Evolutionary conservation across 768 basidiomycete genomes (phyloP), one percentile per base, ranked within the genome.

Genomic region (Mycena capillaripes): DNA sequence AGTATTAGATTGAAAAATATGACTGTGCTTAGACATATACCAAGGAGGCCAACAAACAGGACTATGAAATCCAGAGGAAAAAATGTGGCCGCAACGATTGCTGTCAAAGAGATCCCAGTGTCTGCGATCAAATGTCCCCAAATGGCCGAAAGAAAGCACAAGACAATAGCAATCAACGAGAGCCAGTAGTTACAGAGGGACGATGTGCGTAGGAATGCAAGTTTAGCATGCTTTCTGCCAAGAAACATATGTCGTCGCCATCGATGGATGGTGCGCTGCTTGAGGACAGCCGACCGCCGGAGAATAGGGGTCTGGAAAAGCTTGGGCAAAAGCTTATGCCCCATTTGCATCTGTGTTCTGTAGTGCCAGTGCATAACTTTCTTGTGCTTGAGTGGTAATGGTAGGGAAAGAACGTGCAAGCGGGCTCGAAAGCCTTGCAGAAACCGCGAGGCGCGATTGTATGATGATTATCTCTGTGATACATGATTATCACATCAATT

Each of bases 211-310:
- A 65, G 38, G n/a, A 65, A 65, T 27, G 50, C 63, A 30, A 52
- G 36, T 52, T 50, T 63, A 8, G 46, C 62, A 17, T 65, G 38
- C 21, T 52, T 65, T 55, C 38, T 53, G 25, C 63, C 63, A 1
- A 65, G 63, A 21, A 53, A 55, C 32, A 53, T 65, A 23, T 65
- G 62, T 4, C 17, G 38, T 32, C 63, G 25, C 63, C 63, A 52
- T 55, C 38, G 34, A 50, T 62, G 30, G 19, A 65, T 25, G 1
- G 52, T 53, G 38, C 63, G 52, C 38, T 27, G 23, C 38, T 65
- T 65, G 38, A 25, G 50, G 3, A 65, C 38, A 21, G 52, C 63
- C 1, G 38, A 34, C 38, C 38, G 52, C 34, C 63, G 63, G 38
- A 40, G 32, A 30, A 65, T 53, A 40, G 63, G 40, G 61, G 46